Evolutionary conservation across 2,329 filamentous ascomycete species (phyloP), one percentile per base, ranked within the genome.

Genomic region (Aspergillus hortae): DNA sequence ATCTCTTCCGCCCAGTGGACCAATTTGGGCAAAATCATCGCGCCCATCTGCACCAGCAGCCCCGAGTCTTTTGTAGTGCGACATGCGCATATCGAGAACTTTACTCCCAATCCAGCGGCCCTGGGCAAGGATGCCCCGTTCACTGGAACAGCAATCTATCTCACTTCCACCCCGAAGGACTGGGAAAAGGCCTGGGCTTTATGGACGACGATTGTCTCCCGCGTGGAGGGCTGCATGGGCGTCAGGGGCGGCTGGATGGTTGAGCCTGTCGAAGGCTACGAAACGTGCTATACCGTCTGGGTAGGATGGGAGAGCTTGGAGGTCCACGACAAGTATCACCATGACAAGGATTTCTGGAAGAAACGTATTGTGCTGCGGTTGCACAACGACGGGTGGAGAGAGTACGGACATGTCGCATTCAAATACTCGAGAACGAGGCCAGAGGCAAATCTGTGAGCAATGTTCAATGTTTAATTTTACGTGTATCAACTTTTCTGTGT

Each of bases 331-430:
- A 60, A 55, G 15, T 72, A 72, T 52, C 69, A 72, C 49, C 57
- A 65, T 46, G 70, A 65, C 3, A 57, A 64, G 47, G 62, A 71
- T 44, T 72, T 71, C 47, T 51, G 36, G 12, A 57, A 61, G 23
- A 60, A 64, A 40, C 53, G 56, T 27, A 52, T 67, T 7, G 63
- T 72, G 15, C 54, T 69, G 44, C 50, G 49, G 19, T 49, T 64
- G 49, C 63, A 67, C 35, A 61, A 68, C 46, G 46, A 59, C 15
- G 65, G 65, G 23, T 70, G 60, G 50, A 56, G 57, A 9, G 61
- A 71, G 54, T 71, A 71, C 57, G 65, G 67, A 2, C 68, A 72
- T 60, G 54, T 69, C 40, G 56, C 58, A 41, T 71, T 71, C 58
- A 38, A 7, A 25, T 30, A 59, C 44, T 55, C 54, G 51, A 50